Evolutionary conservation across 768 basidiomycete species (phyloP).

Genomic region (Hemileccinum rubropunctum): DNA sequence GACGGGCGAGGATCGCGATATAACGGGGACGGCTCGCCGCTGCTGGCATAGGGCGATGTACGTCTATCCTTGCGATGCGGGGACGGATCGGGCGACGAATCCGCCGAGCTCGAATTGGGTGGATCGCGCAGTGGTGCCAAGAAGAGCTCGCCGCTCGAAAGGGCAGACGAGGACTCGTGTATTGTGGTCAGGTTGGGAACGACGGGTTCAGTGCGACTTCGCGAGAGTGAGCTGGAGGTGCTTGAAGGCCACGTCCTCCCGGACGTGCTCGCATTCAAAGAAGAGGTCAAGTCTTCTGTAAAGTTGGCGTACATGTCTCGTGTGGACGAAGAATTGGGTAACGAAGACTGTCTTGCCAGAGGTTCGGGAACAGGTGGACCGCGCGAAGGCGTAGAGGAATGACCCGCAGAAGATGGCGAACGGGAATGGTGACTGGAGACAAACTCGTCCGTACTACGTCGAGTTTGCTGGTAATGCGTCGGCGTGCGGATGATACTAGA

Average conservation of each 20-base stretch:
- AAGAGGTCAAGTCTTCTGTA: slow-evolving; percentile 26
- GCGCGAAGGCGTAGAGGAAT: slow-evolving; percentile 16
- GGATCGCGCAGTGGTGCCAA: slow-evolving; percentile 23
- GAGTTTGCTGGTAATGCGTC: slow-evolving; percentile 45
- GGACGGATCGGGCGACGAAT: slow-evolving; percentile 29
- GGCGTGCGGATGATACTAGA: slow-evolving; percentile 69
- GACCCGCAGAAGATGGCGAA: slow-evolving; percentile 20
- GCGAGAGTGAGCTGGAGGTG: slow-evolving; percentile 11
- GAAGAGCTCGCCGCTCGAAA: slow-evolving; percentile 26
- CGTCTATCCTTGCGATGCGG: slow-evolving; percentile 25
- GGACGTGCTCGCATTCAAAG: slow-evolving; percentile 17
- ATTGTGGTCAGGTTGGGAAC: slow-evolving; percentile 27
- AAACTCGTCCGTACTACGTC: slow-evolving; percentile 27
- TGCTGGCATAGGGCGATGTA: slow-evolving; percentile 19
- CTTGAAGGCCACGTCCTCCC: slow-evolving; percentile 14
- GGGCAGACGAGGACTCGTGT: slow-evolving; percentile 20
- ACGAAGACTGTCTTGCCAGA: slow-evolving; percentile 23
- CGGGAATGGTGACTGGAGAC: slow-evolving; percentile 18
- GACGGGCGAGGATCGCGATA: slow-evolving; percentile 23
- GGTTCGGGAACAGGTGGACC: slow-evolving; percentile 19
- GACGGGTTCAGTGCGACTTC: slow-evolving; percentile 31
- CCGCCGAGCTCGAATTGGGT: slow-evolving; percentile 7
- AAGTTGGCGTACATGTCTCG: slow-evolving; percentile 22
- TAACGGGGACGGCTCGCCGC: slow-evolving; percentile 25
- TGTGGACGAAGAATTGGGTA: slow-evolving; percentile 25